Evolutionary conservation across 2,329 filamentous ascomycete genomes (phyloP), one percentile per base, ranked within the genome.

Genomic region (Tolypocladium album): DNA sequence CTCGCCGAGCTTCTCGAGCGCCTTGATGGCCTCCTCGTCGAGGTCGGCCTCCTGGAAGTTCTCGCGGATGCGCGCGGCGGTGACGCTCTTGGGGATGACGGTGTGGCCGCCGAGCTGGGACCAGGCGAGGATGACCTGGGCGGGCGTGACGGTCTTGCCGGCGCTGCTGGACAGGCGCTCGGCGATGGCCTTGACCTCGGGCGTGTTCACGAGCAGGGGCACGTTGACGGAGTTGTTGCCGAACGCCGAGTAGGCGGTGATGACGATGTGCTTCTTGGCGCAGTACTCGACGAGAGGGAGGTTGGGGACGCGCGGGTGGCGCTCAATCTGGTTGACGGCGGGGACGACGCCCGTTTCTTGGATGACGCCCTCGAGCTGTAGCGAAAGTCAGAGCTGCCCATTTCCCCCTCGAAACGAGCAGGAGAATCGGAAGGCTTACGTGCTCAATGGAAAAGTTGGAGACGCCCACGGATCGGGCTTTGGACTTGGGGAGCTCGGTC

Each of bases 11-110:
- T 80, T 75, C 71, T 85, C 80, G 55, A 90, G 80, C 17, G 79
- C 84, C 62, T 79, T 76, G 67, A 86, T 81, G 65, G 87, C 82
- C 59, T 79, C 78, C 45, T 81, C 77, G 53, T 76, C 74, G 61
- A 90, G 75, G 68, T 89, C 81, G 57, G 86, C 79, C 72, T 88
- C 81, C 75, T 86, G 76, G 69, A 87, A 90, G 79, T 92, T 91
- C 68, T 78, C 80, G 67, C 82, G 76, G 65, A 92, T 91, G 61
- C 88, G 82, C 40, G 78, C 78, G 57, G 84, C 79, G 60, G 82
- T 89, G 64, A 90, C 87, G 24, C 82, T 87, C 79, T 91, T 91
- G 68, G 88, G 88, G 66, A 91, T 90, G 65, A 91, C 88, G 66
- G 79, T 83, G 74, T 86, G 86, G 59, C 85, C 86, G 65, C 84